Evolutionary conservation across 306 rosid species (phyloP).

Genomic region (Coriaria nepalensis): DNA sequence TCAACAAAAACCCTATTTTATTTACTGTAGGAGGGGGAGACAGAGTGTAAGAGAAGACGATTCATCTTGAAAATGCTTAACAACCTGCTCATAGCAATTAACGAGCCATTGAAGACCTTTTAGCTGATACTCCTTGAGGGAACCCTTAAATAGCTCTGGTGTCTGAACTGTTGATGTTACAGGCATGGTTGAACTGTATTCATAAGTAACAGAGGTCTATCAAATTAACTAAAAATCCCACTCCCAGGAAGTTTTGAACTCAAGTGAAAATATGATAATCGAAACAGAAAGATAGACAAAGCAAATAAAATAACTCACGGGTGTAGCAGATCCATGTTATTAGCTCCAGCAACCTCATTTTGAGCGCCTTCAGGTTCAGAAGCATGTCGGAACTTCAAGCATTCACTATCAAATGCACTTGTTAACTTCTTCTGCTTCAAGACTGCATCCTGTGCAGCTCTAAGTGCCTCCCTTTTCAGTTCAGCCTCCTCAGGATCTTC

Average conservation of each 20-base stretch:
- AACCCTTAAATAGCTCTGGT: conserved; percentile 76
- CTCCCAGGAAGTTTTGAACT: conserved; percentile 13
- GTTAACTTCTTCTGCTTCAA: conserved; percentile 80
- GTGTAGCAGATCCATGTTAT: conserved; percentile 75
- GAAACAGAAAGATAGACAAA: not conserved
- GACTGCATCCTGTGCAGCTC: conserved; percentile 99
- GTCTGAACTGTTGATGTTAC: conserved; percentile 88
- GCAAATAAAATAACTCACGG: conserved; percentile 48
- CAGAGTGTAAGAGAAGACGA: not conserved
- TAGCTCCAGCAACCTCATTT: conserved; percentile 88
- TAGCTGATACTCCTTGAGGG: conserved; percentile 82
- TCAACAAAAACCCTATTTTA: not conserved
- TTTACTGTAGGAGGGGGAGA: no score
- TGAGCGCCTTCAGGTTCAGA: conserved; percentile 53
- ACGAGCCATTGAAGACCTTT: conserved; percentile 99
- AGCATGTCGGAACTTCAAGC: conserved; percentile 62
- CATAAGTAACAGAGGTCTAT: conserved; percentile 19
- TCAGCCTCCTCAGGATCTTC: conserved; percentile 90
- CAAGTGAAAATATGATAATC: not conserved
- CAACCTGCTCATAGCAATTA: conserved; percentile 98
- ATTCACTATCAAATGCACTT: conserved; percentile 74
- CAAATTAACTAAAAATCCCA: conserved; percentile 11
- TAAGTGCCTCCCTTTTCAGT: conserved; percentile 82
- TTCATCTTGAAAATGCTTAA: conserved; percentile 9
- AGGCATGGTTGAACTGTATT: conserved; percentile 92